A percentile compares a stretch with the other conserved stretches of the same genome.
Conservation (phyloP, 2,329 filamentous ascomycete genomes). For the Moelleriella libera region DNA sequence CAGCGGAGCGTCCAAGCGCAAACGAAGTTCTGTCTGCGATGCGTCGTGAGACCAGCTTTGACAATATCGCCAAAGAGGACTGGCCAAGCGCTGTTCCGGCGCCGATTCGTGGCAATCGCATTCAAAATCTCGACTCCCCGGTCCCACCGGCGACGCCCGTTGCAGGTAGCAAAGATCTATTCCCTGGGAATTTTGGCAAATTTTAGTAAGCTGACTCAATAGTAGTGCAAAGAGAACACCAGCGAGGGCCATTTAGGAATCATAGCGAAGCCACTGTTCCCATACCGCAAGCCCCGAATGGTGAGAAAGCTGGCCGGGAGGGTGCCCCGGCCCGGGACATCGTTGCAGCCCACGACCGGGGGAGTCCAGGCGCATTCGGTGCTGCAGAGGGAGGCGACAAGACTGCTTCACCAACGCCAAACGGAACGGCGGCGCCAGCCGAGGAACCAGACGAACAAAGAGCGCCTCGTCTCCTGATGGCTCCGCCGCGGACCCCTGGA, state of each 20-base stretch:
- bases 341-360: not conserved
- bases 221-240: conserved; percentile 1
- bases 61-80: conserved; percentile 23
- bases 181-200: not conserved
- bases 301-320: not conserved
- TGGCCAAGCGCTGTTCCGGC: conserved; percentile 20
- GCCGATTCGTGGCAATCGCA: conserved; percentile 28
- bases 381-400: not conserved
- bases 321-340: not conserved
- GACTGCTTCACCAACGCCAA: not conserved
- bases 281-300: not conserved
- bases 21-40: conserved; percentile 73
- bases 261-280: not conserved
- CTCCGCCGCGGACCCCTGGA: conserved; percentile 27
- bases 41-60: conserved; percentile 46
- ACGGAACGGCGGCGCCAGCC: not conserved
- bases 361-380: not conserved
- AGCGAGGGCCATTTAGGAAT: too few relatives aligned
- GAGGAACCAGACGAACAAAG: not conserved
- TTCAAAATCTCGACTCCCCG: conserved; percentile 43
- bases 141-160: conserved; percentile 32
- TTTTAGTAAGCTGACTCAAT: not conserved
- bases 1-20: conserved; percentile 64
- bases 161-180: conserved; percentile 20
- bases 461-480: conserved; percentile 26